Evolutionary conservation across 1,139 yeast genomes (phyloP), one percentile per base, ranked within the genome.

Genomic region (Hansenula anomala): DNA sequence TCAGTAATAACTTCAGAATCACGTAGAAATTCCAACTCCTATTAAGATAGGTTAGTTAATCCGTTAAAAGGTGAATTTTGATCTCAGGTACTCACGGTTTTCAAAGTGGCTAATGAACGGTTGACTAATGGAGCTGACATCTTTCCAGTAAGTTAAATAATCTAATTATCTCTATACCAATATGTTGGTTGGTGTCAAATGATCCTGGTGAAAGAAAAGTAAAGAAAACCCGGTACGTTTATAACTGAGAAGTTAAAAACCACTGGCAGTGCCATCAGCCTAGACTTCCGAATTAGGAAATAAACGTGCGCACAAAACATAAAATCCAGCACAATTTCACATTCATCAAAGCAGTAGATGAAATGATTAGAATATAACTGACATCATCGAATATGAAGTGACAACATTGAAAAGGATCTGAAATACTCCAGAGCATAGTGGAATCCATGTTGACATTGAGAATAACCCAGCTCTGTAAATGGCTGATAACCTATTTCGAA

Each of bases 381-480:
- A 66, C 36, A 75, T 64, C 56, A 73, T 64, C 1, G 80, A 67
- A 49, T 84, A 89, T 25, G 89, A 74, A 9, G 80, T 71, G 31
- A 82, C 66, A 25, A 85, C 72, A 58, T 82, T 78, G 58, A 74
- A 84, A 36, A 88, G 55, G 13, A 85, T 71, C 52, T 78, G 80
- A 3, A 82, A 73, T 6, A 84, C 64, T 0, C 80, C 92, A 79
- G 92, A 86, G 36, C 83, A 75, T 50, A 89, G 71, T 2, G 97
- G 97, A 11, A 89, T 78, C 97, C 97, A 90, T 0, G 96, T 85
- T 23, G 95, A 82, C 92, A 90, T 85, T 19, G 85, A 75, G 56
- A 89, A 75, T 13, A 78, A 66, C 0, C 89, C 96, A 0, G 96
- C 81, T 40, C 73, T 69, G 61, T 89, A 89, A 5, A 88, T 73